Conservation (phyloP, 2,329 filamentous ascomycete species). For the Cladosporium sp. region DNA sequence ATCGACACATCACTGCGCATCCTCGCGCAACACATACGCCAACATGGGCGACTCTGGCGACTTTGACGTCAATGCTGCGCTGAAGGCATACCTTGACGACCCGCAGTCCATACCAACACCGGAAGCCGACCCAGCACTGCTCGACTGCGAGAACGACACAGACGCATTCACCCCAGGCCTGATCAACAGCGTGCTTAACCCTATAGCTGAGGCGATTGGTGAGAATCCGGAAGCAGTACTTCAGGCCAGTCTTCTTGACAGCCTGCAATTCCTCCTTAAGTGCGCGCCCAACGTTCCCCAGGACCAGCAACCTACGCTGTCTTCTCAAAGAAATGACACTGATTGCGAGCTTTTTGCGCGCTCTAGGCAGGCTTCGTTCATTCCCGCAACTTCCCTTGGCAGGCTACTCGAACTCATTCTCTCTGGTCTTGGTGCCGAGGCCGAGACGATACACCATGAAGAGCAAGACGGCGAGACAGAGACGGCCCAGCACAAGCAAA, state of each 20-base stretch:
- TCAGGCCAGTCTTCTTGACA: conserved; percentile 77
- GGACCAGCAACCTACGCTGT: conserved; percentile 25
- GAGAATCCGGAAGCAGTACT: conserved; percentile 87
- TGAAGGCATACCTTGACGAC: conserved; percentile 96
- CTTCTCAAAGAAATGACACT: conserved; percentile 28
- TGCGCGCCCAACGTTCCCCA: conserved; percentile 61
- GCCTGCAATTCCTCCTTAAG: conserved; percentile 94
- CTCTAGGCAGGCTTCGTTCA: conserved; percentile 73
- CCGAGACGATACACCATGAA: conserved; percentile 79
- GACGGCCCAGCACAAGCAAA: conserved; percentile 73
- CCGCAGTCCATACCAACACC: conserved; percentile 76
- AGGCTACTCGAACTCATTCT: conserved; percentile 88
- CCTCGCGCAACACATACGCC: conserved; percentile 29
- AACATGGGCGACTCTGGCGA: conserved; percentile 64
- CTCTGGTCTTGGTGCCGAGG: conserved; percentile 68
- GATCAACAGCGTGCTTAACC: conserved; percentile 82
- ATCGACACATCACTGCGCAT: conserved; percentile 8
- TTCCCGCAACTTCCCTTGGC: conserved; percentile 78
- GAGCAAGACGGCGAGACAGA: conserved; percentile 72
- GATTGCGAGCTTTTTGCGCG: conserved; percentile 60
- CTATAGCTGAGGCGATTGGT: conserved; percentile 86
- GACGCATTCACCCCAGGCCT: conserved; percentile 73
- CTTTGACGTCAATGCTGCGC: conserved; percentile 94
- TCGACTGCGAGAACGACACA: conserved; percentile 90
- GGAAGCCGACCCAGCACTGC: conserved; percentile 76